These are phyloP conservation scores for Neofusicoccum laricinum DNA, from an alignment of 2,329 filamentous ascomycete species.

Conservation along the genomic window DNA sequence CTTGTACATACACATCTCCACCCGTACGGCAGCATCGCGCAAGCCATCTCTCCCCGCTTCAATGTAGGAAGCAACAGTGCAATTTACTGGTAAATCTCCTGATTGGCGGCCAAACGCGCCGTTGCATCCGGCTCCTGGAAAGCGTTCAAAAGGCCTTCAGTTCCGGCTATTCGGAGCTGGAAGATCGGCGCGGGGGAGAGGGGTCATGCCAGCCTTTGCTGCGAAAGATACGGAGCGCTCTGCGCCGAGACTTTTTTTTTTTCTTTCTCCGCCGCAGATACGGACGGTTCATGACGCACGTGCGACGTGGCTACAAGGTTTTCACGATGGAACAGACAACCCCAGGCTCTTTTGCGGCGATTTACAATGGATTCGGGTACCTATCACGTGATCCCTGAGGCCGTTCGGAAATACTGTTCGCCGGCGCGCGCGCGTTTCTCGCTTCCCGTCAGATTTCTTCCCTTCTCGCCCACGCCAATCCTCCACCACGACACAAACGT, in stretches of 20 bases:
- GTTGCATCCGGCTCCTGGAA: background rate
- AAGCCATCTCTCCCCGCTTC: background rate
- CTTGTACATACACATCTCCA: too few relatives aligned
- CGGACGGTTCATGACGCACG: background rate
- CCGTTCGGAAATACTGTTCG: too few relatives aligned
- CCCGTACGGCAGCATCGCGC: background rate
- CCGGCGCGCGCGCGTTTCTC: too few relatives aligned
- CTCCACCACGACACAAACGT: too few relatives aligned
- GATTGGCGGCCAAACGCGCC: background rate
- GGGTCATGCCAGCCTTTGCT: background rate
- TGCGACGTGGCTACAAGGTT: too few relatives aligned
- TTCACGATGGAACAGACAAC: too few relatives aligned
- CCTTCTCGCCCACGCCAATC: too few relatives aligned
- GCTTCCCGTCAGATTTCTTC: too few relatives aligned
- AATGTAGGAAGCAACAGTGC: background rate
- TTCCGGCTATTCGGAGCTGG: background rate
- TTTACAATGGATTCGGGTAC: too few relatives aligned
- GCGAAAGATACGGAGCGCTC: background rate
- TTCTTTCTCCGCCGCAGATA: background rate
- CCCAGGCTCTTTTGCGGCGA: too few relatives aligned
- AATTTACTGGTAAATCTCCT: background rate
- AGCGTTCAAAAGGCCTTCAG: background rate
- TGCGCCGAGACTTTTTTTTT: background rate
- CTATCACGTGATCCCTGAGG: too few relatives aligned
- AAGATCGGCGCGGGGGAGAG: background rate